Base-by-base conservation (phyloP, 257 asterid genomes). In the Primulina huaijiensis region DNA sequence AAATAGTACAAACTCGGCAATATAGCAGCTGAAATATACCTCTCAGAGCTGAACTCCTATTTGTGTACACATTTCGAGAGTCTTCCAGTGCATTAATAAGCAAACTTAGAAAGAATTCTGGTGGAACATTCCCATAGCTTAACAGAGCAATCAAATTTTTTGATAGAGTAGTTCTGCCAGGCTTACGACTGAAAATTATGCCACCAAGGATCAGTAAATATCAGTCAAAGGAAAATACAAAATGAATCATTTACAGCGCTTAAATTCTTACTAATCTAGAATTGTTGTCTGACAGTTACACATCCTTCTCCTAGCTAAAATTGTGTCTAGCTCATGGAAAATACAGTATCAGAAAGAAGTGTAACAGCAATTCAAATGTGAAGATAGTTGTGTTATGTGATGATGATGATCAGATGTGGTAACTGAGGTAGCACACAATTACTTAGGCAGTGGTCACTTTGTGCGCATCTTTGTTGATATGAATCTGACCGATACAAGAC, bases 91-190 rank as follows among this genome's bases (percentile, higher is more conserved):
- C 87, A 69, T 64, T 76, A 1, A 0, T 67, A 69, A 88, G 80
- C 68, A 85, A 65, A 65, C 81, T 80, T 60, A 87, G 72, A 70
- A 92, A 92, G 81, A 82, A 85, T 27, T 68, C 82, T 67, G 52
- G 67, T 0, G 95, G 92, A 66, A 92, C 90, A 61, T 90, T 92
- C 38, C 97, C 97, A 73, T 87, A 88, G 80, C 75, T 80, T 76
- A 92, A 74, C 30, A 92, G 92, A 37, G 96, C 83, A 81, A 88
- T 92, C 80, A 92, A 77, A 70, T 75, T 20, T 75, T 76, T 92
- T 8, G 98, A 92, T 2, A 92, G 80, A 68, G 23, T 65, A 60
- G 60, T 68, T 72, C 80, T 83, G 72, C 74, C 80, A 19, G 98
- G 97, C 71, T 76, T 87, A 73, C 37, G 74, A 77, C 96, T 92